Evolutionary conservation across 129 eudicot genomes (phyloP).

Genomic region (Cynara cardunculus): DNA sequence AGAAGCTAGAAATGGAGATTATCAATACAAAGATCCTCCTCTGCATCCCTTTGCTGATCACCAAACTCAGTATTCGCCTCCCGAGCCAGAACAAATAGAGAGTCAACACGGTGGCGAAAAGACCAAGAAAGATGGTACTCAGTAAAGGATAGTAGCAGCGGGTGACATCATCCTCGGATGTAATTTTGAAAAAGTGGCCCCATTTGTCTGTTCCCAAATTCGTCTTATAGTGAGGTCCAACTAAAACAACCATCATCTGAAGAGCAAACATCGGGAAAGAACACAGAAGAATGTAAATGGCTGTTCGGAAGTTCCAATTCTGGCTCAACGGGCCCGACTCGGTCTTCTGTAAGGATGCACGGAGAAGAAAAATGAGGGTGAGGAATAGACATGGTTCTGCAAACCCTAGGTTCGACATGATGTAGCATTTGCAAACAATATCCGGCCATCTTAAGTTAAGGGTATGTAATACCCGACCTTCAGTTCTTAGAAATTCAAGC

Average conservation of each 20-base stretch:
- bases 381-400: conserved; percentile 91
- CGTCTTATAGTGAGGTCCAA: conserved; percentile 48
- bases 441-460: conserved; percentile 73
- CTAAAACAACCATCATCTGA: conserved; percentile 54
- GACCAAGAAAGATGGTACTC: conserved; percentile 78
- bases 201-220: conserved; percentile 22
- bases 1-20: conserved; percentile 52
- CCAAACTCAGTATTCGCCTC: conserved; percentile 59
- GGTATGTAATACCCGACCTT: conserved; percentile 52
- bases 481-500: conserved; percentile 57
- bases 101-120: conserved; percentile 50
- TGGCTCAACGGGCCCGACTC: conserved; percentile 58
- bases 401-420: conserved; percentile 87
- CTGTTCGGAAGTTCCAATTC: conserved; percentile 76
- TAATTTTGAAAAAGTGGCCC: conserved; percentile 46
- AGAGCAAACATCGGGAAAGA: conserved; percentile 63
- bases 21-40: conserved; percentile 67
- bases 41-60: conserved; percentile 80
- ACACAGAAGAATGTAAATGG: conserved; percentile 55
- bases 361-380: conserved; percentile 71
- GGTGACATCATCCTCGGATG: conserved; percentile 30
- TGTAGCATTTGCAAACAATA: conserved; percentile 85
- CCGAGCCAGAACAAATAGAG: conserved; percentile 75
- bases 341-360: conserved; percentile 72
- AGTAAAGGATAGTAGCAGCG: conserved; percentile 78